Evolutionary conservation across 164 flowering plant genomes (phyloP).

Genomic region (Cinnamomum micranthum): DNA sequence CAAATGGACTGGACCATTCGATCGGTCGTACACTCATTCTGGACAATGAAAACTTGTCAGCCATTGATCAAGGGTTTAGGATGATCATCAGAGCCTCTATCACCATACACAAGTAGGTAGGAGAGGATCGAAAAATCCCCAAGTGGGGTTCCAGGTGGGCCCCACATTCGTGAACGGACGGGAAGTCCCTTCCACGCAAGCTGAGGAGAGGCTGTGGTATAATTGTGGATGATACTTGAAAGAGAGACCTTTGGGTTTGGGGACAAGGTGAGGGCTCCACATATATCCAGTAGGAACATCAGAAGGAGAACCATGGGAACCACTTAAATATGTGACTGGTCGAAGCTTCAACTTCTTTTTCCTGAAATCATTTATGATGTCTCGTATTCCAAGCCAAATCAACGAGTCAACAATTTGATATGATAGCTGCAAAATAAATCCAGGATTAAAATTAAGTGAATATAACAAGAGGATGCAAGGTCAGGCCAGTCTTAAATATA

Average conservation of each 20-base stretch:
- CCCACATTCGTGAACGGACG: too few species aligned
- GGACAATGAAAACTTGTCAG: too few species aligned
- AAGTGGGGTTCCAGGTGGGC: too few species aligned
- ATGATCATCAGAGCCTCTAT: too few species aligned
- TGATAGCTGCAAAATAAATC: slow-evolving; percentile 60
- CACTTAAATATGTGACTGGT: slow-evolving; percentile 97
- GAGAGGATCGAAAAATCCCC: too few species aligned
- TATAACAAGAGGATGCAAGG: neutral
- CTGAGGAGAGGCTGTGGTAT: too few species aligned
- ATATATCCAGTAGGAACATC: slow-evolving; percentile 91
- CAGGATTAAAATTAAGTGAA: neutral
- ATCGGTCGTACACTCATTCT: too few species aligned
- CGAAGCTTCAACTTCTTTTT: slow-evolving; percentile 89
- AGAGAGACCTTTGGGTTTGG: slow-evolving; percentile 92
- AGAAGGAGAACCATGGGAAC: slow-evolving; percentile 78
- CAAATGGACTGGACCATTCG: too few species aligned
- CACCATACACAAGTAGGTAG: too few species aligned
- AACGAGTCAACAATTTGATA: slow-evolving; percentile 96
- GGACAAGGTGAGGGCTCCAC: slow-evolving; percentile 99
- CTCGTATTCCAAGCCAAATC: slow-evolving; percentile 98
- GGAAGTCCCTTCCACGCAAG: too few species aligned
- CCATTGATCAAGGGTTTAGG: too few species aligned
- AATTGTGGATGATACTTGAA: neutral
- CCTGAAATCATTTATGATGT: slow-evolving; percentile 93
- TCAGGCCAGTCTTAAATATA: neutral